phyloP scores from a whole-genome alignment of 2,329 filamentous ascomycete genomes.

The Pseudogymnoascus sp. region DNA sequence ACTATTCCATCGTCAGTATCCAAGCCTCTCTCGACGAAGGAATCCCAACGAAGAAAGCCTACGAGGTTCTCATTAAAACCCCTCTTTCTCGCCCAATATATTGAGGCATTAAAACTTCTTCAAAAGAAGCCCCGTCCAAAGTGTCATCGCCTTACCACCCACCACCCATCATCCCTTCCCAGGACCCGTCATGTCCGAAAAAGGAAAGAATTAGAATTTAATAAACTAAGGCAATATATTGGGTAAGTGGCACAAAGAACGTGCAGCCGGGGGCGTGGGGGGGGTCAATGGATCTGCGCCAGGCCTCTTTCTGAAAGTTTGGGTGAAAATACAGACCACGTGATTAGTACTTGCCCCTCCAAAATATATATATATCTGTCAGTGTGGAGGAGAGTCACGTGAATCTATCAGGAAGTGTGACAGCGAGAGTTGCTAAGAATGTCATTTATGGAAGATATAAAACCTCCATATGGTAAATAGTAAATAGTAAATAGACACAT shows the following conservation, averaged over 20 bases:
- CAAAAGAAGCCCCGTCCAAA: too few relatives aligned
- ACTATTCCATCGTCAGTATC: too few relatives aligned
- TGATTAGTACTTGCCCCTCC: background rate
- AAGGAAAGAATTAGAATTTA: background rate
- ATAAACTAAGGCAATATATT: background rate
- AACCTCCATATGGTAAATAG: too few relatives aligned
- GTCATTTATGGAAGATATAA: background rate
- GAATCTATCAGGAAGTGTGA: background rate
- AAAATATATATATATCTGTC: background rate
- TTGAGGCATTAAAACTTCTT: background rate
- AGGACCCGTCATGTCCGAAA: background rate
- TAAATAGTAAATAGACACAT: too few relatives aligned
- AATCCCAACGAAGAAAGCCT: too few relatives aligned
- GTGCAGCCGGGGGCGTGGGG: background rate
- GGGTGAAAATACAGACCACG: background rate
- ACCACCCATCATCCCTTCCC: too few relatives aligned
- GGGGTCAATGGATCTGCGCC: background rate
- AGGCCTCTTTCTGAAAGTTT: background rate
- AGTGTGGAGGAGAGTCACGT: too few relatives aligned
- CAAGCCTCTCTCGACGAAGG: too few relatives aligned
- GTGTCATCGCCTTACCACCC: background rate
- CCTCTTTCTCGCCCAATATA: too few relatives aligned
- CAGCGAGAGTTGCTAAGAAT: background rate
- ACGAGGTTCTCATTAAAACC: too few relatives aligned
- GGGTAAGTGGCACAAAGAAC: slow-evolving; percentile 19